Evolutionary conservation across 2,329 filamentous ascomycete genomes (phyloP), one percentile per base, ranked within the genome.

Genomic region (Grosmannia clavigera): DNA sequence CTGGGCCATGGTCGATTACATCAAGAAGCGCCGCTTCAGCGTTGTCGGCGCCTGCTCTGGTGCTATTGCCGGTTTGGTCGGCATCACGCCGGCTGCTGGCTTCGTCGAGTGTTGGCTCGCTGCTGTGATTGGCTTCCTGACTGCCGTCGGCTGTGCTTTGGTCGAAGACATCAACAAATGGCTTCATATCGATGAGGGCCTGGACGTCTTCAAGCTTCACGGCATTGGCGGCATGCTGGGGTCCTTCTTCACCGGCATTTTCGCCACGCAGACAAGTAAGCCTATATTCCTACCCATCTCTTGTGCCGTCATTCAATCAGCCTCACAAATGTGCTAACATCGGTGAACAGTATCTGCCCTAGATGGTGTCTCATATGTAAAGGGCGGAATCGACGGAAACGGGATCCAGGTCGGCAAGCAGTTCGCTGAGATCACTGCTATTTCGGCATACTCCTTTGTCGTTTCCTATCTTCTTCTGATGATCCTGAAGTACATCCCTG

Each of bases 201-300:
- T 84, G 58, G 81, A 83, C 61, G 81, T 84, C 57, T 84, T 83
- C 62, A 79, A 79, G 35, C 76, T 84, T 33, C 81, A 84, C 65
- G 81, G 81, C 22, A 70, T 84, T 2, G 81, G 81, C n/a, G 81
- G 81, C 12, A 75, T 79, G 63, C 74, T 83, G 0, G 81, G 81
- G 19, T 76, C 79, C 40, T 73, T 84, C 55, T 66, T 83, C 22
- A 83, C 81, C 0, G 81, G 81, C 3, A 72, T 84, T 35, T 84
- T 84, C 58, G 81, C 81, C 0, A 75, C 79, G 5, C 64, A 62
- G 85, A 43, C 38, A 35, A 55, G 54, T 40, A 33, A 16, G 54
- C 2, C 7, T 3, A n/a, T 19, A 5, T 4, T 12, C 22, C 6
- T 10, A 25, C 3, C 22, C 14, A 22, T 22, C 16, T 11, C 12